Conservation (phyloP, 805 yeast genomes). For the Yarrowia porcina region DNA sequence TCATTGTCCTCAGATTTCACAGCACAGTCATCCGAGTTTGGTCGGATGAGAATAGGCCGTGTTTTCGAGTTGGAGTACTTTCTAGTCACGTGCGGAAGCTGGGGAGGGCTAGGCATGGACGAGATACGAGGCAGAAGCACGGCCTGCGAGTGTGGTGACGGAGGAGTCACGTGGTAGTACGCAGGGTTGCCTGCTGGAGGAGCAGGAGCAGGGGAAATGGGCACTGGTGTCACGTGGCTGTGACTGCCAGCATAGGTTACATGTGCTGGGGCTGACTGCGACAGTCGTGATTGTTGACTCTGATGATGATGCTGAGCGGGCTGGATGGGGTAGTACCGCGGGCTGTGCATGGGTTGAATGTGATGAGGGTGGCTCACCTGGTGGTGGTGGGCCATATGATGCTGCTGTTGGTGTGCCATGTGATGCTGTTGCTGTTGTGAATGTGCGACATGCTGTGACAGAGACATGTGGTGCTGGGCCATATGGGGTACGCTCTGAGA, state of each 20-base stretch:
- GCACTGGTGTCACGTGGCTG: slow-evolving; percentile 6
- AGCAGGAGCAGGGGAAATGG: slow-evolving; percentile 6
- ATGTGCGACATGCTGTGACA: not conserved
- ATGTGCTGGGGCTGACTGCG: slow-evolving; percentile 12
- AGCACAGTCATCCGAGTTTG: not conserved
- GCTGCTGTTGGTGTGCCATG: not conserved
- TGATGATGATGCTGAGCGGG: slow-evolving; percentile 4
- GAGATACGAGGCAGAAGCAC: not conserved
- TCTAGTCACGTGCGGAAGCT: not conserved
- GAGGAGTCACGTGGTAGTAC: slow-evolving; percentile 16
- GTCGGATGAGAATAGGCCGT: slow-evolving; percentile 10
- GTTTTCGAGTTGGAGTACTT: slow-evolving; percentile 14
- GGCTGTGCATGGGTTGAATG: slow-evolving; percentile 4
- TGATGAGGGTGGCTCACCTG: not conserved
- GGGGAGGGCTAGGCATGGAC: slow-evolving; percentile 8
- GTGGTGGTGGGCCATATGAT: not conserved
- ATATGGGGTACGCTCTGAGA: slow-evolving; percentile 1
- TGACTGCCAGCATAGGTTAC: slow-evolving; percentile 1
- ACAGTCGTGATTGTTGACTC: not conserved
- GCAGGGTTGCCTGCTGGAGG: not conserved
- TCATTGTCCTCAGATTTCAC: not conserved
- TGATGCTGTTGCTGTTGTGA: slow-evolving; percentile 12
- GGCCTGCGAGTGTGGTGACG: slow-evolving; percentile 18
- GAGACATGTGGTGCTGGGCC: slow-evolving; percentile 4
- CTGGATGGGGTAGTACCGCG: slow-evolving; percentile 17